Conservation (phyloP, 140 eudicot species). For the Bidens hawaiensis region DNA sequence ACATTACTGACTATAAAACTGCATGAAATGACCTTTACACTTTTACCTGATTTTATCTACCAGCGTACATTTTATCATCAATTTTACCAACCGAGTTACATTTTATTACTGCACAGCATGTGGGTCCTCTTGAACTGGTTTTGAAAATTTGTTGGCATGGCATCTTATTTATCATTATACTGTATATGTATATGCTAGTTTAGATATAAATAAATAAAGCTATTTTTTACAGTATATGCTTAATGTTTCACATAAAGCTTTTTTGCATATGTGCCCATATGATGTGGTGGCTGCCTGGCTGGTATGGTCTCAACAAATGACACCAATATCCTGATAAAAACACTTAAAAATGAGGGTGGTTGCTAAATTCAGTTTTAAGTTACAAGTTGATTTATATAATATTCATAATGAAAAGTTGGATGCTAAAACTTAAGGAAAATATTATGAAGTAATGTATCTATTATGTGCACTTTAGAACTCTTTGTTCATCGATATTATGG, state of each 20-base stretch:
- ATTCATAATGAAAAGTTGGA: not conserved
- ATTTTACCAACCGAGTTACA: not conserved
- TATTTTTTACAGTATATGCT: not conserved
- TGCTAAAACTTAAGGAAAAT: not conserved
- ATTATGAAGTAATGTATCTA: not conserved
- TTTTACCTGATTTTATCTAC: not conserved
- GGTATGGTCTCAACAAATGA: not conserved
- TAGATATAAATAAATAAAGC: not conserved
- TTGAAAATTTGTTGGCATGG: not conserved
- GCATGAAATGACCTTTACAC: not conserved
- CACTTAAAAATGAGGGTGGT: not conserved
- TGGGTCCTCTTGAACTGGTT: not conserved
- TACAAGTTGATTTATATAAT: not conserved
- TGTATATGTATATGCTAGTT: not conserved
- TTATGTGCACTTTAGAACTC: not conserved
- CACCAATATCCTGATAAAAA: not conserved
- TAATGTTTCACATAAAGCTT: not conserved
- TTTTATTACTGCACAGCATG: not conserved
- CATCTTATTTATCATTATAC: not conserved
- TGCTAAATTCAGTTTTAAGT: not conserved
- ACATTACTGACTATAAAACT: constrained; percentile 1
- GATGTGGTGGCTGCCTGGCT: not conserved
- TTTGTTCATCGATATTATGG: not conserved
- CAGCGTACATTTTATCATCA: too few species aligned
- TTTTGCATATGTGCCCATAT: not conserved